Evolutionary conservation across 495 filamentous ascomycete species (phyloP).

Genomic region (Penicillium samsonianum): DNA sequence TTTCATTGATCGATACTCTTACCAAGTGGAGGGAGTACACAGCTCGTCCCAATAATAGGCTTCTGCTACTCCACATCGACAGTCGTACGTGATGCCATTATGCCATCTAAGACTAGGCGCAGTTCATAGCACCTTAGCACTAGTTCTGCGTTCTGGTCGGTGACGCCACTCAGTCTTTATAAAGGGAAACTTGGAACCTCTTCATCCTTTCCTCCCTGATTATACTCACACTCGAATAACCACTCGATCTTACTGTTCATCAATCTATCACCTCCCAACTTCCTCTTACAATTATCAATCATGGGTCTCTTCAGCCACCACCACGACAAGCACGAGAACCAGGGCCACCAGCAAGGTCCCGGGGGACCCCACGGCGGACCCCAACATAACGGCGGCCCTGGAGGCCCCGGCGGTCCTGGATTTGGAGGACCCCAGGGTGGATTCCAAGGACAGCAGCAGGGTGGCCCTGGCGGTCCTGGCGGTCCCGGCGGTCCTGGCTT

Average conservation of each 20-base stretch:
- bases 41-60: background rate
- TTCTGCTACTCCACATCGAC: background rate
- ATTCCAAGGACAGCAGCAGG: too few relatives aligned
- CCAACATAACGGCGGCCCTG: too few relatives aligned
- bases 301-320: conserved; percentile 11
- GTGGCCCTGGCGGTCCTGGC: background rate
- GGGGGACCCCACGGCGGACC: too few relatives aligned
- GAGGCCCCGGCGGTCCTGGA: too few relatives aligned
- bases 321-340: background rate
- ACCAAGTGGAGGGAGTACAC: background rate
- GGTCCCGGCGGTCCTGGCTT: background rate
- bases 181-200: background rate
- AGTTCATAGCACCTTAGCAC: background rate
- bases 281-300: background rate
- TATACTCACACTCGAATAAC: background rate
- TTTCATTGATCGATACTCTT: background rate
- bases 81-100: conserved; percentile 7
- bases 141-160: background rate
- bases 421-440: too few relatives aligned
- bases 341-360: background rate
- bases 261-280: background rate
- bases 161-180: conserved; percentile 6
- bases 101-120: conserved; percentile 4
- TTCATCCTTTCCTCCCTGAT: background rate
- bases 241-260: background rate